These are phyloP conservation scores for Tilletia horrida DNA, from an alignment of 1,284 basidiomycete species.

Conservation along the genomic window DNA sequence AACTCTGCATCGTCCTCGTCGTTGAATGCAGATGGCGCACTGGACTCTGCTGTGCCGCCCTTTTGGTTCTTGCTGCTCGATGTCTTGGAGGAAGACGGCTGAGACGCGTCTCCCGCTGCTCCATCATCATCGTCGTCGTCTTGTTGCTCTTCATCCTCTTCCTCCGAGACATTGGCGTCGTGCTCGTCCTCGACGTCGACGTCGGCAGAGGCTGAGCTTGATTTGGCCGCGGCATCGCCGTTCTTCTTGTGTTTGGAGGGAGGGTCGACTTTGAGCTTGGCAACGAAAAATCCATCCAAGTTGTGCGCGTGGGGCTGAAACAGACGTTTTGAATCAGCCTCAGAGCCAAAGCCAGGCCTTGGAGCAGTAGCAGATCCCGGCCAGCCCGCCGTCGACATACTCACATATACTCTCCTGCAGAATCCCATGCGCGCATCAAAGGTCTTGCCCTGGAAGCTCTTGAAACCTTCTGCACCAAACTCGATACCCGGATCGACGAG, in stretches of 20 bases:
- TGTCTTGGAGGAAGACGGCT: background rate
- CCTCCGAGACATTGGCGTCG: background rate
- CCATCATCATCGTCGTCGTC: background rate
- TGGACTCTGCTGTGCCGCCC: slow-evolving; percentile 24
- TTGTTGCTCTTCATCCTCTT: background rate
- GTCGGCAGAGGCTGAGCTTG: background rate
- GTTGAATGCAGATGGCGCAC: slow-evolving; percentile 51
- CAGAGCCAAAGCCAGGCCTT: too few relatives aligned
- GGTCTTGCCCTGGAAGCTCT: slow-evolving; percentile 78
- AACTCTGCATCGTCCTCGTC: slow-evolving; percentile 55
- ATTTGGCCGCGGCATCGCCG: background rate
- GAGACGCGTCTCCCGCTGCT: slow-evolving; percentile 24
- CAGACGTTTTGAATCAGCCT: too few relatives aligned
- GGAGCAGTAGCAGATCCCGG: too few relatives aligned
- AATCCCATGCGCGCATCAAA: slow-evolving; percentile 73
- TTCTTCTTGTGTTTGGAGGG: slow-evolving; percentile 4
- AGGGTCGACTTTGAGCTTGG: slow-evolving; percentile 81
- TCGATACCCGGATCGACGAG: slow-evolving; percentile 89
- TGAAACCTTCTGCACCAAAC: slow-evolving; percentile 90
- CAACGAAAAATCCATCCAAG: slow-evolving; percentile 98
- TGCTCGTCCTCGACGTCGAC: background rate
- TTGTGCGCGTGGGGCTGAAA: slow-evolving; percentile 54
- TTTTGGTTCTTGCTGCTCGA: background rate
- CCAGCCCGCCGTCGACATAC: too few relatives aligned
- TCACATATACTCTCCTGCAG: slow-evolving; percentile 44